Evolutionary conservation across 2,329 filamentous ascomycete genomes (phyloP).

Genomic region (Zarea fungicola): DNA sequence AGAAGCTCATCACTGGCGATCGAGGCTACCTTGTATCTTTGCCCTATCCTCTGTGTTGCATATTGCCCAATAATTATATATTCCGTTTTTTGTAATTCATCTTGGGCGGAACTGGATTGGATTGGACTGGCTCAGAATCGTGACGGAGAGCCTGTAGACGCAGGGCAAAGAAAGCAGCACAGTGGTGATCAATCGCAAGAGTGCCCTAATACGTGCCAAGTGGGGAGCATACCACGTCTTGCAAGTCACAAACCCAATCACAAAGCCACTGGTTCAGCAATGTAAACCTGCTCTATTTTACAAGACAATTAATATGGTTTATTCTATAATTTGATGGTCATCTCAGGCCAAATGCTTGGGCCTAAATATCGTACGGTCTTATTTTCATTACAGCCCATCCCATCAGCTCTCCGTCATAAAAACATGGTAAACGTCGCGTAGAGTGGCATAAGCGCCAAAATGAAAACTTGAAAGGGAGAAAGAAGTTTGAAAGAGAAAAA

Average conservation of each 20-base stretch:
- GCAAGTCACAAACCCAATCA: background rate
- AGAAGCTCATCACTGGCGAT: too few relatives aligned
- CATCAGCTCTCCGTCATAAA: too few relatives aligned
- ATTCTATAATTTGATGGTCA: background rate
- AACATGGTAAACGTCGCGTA: too few relatives aligned
- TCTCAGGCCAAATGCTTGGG: background rate
- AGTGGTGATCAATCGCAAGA: background rate
- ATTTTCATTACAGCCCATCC: background rate
- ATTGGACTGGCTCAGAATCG: too few relatives aligned
- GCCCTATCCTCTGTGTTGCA: background rate
- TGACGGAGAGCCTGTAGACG: too few relatives aligned
- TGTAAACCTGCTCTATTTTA: background rate
- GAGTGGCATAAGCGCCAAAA: too few relatives aligned
- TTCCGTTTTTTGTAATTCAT: too few relatives aligned
- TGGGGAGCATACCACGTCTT: background rate
- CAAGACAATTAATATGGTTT: slow-evolving; percentile 2
- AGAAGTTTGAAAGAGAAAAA: background rate
- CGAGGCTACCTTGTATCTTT: too few relatives aligned
- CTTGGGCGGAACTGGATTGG: too few relatives aligned
- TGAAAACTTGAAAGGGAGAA: too few relatives aligned
- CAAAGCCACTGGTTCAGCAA: background rate
- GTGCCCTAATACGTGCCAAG: background rate
- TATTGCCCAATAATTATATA: background rate
- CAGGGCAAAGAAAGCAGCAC: too few relatives aligned
- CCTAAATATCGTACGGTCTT: background rate